These are phyloP conservation scores for Saxophila tyrrhenica DNA, from an alignment of 495 filamentous ascomycete species.

Conservation along the genomic window DNA sequence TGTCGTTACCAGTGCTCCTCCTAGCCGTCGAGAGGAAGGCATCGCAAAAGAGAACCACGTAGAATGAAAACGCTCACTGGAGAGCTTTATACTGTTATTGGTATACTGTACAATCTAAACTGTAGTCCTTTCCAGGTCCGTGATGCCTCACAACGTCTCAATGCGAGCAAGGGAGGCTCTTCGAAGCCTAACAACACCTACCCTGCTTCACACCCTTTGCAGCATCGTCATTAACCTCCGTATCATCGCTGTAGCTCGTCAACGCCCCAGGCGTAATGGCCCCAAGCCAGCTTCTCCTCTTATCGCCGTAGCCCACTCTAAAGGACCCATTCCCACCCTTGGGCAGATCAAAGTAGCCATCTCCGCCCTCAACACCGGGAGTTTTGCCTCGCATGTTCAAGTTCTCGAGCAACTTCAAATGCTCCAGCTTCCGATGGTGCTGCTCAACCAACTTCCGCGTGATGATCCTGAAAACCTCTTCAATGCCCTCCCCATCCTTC, in stretches of 20 bases:
- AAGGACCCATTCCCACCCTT: conserved; percentile 42
- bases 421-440: conserved; percentile 50
- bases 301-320: conserved; percentile 45
- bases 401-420: conserved; percentile 34
- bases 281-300: conserved; percentile 48
- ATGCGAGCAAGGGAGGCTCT: too few species aligned
- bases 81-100: too few species aligned
- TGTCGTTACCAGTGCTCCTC: too few species aligned
- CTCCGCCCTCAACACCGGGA: conserved; percentile 30
- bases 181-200: conserved; percentile 39
- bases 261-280: conserved; percentile 39
- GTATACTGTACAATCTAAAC: too few species aligned
- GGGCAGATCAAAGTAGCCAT: conserved; percentile 27
- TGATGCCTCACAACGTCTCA: too few species aligned
- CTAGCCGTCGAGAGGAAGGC: too few species aligned
- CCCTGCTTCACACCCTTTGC: conserved; percentile 30
- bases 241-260: conserved; percentile 23
- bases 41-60: too few species aligned
- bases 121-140: too few species aligned
- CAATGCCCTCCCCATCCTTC: conserved; percentile 88
- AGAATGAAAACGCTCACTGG: too few species aligned
- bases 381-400: conserved; percentile 16
- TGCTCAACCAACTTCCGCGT: conserved; percentile 91
- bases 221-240: conserved; percentile 24
- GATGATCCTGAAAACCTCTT: conserved; percentile 93